Base-by-base conservation (phyloP, 768 basidiomycete genomes). In the Hericium coralloides region DNA sequence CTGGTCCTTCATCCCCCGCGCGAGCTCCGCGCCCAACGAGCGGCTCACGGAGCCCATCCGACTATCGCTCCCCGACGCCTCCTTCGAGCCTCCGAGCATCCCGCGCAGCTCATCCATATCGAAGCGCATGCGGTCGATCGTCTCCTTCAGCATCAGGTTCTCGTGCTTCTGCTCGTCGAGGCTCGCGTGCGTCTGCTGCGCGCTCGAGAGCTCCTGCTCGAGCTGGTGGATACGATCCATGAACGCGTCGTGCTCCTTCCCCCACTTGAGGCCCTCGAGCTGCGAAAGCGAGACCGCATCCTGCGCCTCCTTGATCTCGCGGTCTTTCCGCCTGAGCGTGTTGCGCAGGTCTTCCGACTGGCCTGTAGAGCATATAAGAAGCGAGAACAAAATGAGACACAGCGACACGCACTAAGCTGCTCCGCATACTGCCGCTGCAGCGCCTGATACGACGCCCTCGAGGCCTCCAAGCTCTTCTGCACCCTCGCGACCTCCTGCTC, bases 101-200 rank as follows among this genome's bases (percentile, higher is more conserved):
- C 73, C 81, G 41, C 92, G 78, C 77, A 95, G 81, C 70, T 95
- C 92, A 63, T 98, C 94, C 78, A 98, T 83, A 64, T 98, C 95
- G 61, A 87, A 95, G 36, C 91, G 79, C 81, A 97, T 86, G 49
- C 93, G 80, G 67, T 97, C 94, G 63, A 98, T 98, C 2, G 94
- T 97, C 76, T 98, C 95, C 67, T 95, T 95, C 59, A 98, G 76
- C 66, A 92, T 72, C 62, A 95, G 67, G 65, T 97, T 98, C 76
- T 95, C 92, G 65, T 92, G 90, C 74, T 97, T 97, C 75, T 98
- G 95, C 63, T 89, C 86, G 58, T 95, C 92, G 38, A 97, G 78
- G 58, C 83, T 80, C 0, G 75, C 79, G 54, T 90, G 85, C 1
- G 87, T 84, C 63, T 83, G 79, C 53, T 86, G 82, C 4, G 92